These are phyloP conservation scores for Cryphonectria nitschkei DNA, from an alignment of 2,329 filamentous ascomycete genomes.

Conservation along the genomic window DNA sequence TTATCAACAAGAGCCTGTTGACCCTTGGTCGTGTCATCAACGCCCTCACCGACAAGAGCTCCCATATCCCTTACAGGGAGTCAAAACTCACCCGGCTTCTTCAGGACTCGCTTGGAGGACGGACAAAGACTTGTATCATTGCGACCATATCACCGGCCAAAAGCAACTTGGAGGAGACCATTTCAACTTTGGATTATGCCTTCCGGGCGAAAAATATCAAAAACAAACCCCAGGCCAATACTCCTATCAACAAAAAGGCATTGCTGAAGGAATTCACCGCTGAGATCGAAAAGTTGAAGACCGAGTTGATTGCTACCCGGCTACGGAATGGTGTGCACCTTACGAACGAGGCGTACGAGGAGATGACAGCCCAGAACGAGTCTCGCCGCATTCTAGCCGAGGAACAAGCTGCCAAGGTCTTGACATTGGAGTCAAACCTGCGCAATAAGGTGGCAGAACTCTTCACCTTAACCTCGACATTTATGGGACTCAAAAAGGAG, in stretches of 20 bases:
- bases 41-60: constrained; percentile 85
- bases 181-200: constrained; percentile 96
- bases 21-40: constrained; percentile 97
- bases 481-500: constrained; percentile 87
- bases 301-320: constrained; percentile 87
- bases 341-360: constrained; percentile 84
- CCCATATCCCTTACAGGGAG: constrained; percentile 89
- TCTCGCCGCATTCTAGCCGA: constrained; percentile 88
- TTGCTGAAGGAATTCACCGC: constrained; percentile 85
- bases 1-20: constrained; percentile 97
- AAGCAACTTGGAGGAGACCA: constrained; percentile 95
- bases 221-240: constrained; percentile 96
- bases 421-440: constrained; percentile 87
- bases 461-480: constrained; percentile 81
- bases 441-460: constrained; percentile 94
- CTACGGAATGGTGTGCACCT: constrained; percentile 96
- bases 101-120: constrained; percentile 93
- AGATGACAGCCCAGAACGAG: constrained; percentile 89
- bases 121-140: constrained; percentile 98
- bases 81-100: constrained; percentile 93
- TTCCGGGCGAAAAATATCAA: constrained; percentile 98
- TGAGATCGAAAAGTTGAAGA: constrained; percentile 94
- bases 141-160: constrained; percentile 94
- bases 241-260: constrained; percentile 89
- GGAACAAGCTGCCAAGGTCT: constrained; percentile 89